Percentiles rank a stretch among this genome's conserved stretches.
These are phyloP conservation scores for Phytophthora boehmeriae DNA, from an alignment of 352 stramenopile species.

Conservation along the genomic window DNA sequence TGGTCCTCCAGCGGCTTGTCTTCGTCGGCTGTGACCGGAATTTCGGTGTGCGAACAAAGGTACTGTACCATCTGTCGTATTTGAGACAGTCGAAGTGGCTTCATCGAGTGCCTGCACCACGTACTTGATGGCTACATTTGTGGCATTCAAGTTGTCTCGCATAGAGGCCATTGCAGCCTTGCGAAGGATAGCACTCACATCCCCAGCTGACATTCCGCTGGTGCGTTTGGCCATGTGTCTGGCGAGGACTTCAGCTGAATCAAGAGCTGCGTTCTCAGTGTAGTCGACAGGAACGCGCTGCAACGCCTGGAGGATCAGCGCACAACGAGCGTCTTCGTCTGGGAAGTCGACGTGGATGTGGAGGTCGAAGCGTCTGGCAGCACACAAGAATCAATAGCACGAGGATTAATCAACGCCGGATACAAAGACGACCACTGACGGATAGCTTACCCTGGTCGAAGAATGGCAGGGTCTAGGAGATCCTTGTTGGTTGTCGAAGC, in stretches of 20 bases:
- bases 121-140: conserved; percentile 46
- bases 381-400: conserved; percentile 1
- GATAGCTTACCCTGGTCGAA: conserved; percentile 75
- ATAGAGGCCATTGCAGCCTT: conserved; percentile 82
- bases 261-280: conserved; percentile 32
- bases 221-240: conserved; percentile 61
- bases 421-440: conserved; percentile 2
- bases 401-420: no score
- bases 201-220: conserved; percentile 53
- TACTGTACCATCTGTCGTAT: conserved; percentile 15
- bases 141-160: conserved; percentile 56
- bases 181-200: conserved; percentile 69
- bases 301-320: conserved; percentile 60
- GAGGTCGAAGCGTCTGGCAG: conserved; percentile 77
- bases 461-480: conserved; percentile 84
- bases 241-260: conserved; percentile 43
- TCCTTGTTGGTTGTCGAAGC: conserved; percentile 79
- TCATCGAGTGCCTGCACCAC: conserved; percentile 35
- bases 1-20: conserved; percentile 11
- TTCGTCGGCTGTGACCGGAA: conserved; percentile 1
- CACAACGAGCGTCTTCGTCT: conserved; percentile 49
- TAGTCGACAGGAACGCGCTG: conserved; percentile 64
- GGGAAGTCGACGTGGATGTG: conserved; percentile 75
- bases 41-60: conserved; percentile 26
- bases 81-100: conserved; percentile 12